phyloP scores from a whole-genome alignment of 768 basidiomycete species.

The Mycena galopus region DNA sequence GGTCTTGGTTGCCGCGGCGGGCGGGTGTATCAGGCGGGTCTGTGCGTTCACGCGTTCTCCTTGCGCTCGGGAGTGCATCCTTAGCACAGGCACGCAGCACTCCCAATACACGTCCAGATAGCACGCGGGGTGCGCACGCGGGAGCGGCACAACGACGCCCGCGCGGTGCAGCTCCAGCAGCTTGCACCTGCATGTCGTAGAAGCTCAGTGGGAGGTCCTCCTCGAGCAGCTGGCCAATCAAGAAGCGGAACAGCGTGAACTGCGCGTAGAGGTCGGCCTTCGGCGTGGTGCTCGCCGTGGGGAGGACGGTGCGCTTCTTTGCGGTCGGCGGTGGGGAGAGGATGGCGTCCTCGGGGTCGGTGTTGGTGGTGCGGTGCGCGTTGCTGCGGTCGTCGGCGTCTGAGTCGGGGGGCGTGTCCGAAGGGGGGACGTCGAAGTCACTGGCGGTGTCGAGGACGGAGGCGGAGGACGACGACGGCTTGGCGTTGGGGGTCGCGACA shows the following conservation, averaged over 20 bases:
- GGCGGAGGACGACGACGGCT: too few relatives aligned
- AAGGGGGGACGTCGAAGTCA: constrained; percentile 17
- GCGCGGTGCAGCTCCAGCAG: constrained; percentile 76
- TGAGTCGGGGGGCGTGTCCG: too few relatives aligned
- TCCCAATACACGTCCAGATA: constrained; percentile 75
- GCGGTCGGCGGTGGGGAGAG: not conserved
- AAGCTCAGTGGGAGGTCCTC: constrained; percentile 70
- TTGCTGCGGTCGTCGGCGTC: constrained; percentile 13
- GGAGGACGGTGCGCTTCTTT: constrained; percentile 21
- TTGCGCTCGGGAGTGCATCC: constrained; percentile 57
- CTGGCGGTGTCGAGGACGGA: too few relatives aligned
- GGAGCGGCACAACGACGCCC: constrained; percentile 57
- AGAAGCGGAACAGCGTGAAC: constrained; percentile 72
- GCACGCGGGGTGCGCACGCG: constrained; percentile 43
- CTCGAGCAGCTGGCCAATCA: constrained; percentile 78
- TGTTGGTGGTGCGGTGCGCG: not conserved
- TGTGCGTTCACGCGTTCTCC: constrained; percentile 29
- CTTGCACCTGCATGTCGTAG: constrained; percentile 75
- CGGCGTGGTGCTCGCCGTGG: constrained; percentile 4
- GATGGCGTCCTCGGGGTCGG: constrained; percentile 1
- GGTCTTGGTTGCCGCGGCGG: constrained; percentile 7
- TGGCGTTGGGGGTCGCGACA: constrained; percentile 47
- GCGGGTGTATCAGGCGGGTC: constrained; percentile 23
- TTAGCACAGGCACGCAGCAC: constrained; percentile 64
- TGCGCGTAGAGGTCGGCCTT: constrained; percentile 39